Conservation (phyloP, 2,329 filamentous ascomycete genomes). For the Pezicula radicicola region DNA sequence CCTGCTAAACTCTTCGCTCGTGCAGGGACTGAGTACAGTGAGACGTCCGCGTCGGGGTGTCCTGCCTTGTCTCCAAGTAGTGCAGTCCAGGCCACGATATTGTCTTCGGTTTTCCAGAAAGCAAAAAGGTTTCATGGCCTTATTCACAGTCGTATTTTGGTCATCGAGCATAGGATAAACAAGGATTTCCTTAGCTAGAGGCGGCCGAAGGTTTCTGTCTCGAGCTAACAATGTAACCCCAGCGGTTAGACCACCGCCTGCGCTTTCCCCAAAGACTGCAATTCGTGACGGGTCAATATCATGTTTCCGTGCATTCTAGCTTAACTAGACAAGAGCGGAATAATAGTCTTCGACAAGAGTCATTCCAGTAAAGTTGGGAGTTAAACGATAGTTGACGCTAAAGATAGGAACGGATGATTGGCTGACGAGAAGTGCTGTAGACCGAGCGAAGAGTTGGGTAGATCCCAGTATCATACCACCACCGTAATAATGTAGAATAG, state of each 20-base stretch:
- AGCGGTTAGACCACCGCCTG: constrained; percentile 48
- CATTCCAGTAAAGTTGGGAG: constrained; percentile 41
- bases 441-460: background rate
- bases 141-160: constrained; percentile 3
- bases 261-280: constrained; percentile 46
- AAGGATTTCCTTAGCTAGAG: constrained; percentile 20
- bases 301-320: background rate
- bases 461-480: background rate
- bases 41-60: background rate
- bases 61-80: background rate
- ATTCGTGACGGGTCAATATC: constrained; percentile 41
- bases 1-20: constrained; percentile 1
- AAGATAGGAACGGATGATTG: background rate
- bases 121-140: background rate
- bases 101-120: background rate
- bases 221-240: constrained; percentile 41
- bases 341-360: constrained; percentile 36
- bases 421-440: background rate
- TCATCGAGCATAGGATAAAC: constrained; percentile 26
- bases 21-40: constrained; percentile 1
- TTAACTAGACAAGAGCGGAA: constrained; percentile 37
- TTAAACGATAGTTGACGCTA: constrained; percentile 33
- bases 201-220: constrained; percentile 4
- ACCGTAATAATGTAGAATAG: background rate
- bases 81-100: background rate